Evolutionary conservation across 768 basidiomycete species (phyloP).

Genomic region (Dacryopinax primogenitus): DNA sequence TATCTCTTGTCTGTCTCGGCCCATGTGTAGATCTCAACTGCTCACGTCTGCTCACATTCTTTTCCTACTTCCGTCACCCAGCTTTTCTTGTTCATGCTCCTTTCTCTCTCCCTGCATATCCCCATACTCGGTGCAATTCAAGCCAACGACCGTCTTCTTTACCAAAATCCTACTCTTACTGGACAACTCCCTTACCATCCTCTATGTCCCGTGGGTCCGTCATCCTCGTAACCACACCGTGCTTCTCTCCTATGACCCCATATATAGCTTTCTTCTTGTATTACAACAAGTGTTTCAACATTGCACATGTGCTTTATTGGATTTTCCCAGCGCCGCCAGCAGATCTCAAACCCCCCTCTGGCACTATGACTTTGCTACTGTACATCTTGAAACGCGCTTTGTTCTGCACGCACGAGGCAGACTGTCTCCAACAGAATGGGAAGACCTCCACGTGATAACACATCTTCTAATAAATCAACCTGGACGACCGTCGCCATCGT

Average conservation of each 20-base stretch:
- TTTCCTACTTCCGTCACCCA: not conserved
- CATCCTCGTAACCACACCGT: not conserved
- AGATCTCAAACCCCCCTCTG: too few species aligned
- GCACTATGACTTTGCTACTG: too few species aligned
- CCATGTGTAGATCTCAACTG: not conserved
- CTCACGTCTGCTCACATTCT: not conserved
- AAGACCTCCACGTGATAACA: too few species aligned
- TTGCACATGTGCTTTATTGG: not conserved
- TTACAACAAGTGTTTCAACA: constrained; percentile 1
- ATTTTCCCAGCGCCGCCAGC: too few species aligned
- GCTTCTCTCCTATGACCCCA: not conserved
- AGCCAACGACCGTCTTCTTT: not conserved
- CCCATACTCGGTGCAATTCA: not conserved
- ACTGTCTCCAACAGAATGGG: too few species aligned
- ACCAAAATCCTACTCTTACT: not conserved
- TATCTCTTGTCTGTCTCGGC: not conserved
- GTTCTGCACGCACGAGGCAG: too few species aligned
- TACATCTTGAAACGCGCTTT: too few species aligned
- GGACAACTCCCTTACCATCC: not conserved
- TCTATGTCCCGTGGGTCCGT: not conserved
- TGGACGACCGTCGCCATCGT: too few species aligned
- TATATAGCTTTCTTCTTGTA: not conserved
- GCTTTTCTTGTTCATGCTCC: not conserved
- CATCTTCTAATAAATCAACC: too few species aligned
- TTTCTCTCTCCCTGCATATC: not conserved